Conservation (phyloP, 2,329 filamentous ascomycete genomes). For the Arachnopeziza araneosa region DNA sequence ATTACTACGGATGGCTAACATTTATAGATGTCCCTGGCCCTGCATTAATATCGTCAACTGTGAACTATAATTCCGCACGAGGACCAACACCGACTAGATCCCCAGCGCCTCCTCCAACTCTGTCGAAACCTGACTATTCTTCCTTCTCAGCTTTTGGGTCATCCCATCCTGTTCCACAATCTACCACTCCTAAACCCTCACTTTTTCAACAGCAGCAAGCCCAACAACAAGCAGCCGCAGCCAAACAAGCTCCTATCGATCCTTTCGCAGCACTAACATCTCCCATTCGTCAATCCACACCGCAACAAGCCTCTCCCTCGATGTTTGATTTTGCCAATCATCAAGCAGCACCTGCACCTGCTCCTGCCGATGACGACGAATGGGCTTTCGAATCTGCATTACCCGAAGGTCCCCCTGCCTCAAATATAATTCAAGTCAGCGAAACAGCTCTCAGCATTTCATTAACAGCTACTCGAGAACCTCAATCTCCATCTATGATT, state of each 20-base stretch:
- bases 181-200: constrained; percentile 48
- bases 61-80: constrained; percentile 54
- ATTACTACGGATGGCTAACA: constrained; percentile 21
- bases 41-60: constrained; percentile 57
- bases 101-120: constrained; percentile 19
- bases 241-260: constrained; percentile 45
- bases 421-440: constrained; percentile 58
- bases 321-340: constrained; percentile 36
- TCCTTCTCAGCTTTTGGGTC: constrained; percentile 52
- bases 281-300: constrained; percentile 37
- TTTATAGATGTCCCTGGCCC: constrained; percentile 55
- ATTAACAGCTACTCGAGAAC: constrained; percentile 61
- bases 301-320: constrained; percentile 48
- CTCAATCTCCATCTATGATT: constrained; percentile 41
- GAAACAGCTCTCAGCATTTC: constrained; percentile 67
- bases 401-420: constrained; percentile 49
- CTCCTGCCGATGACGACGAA: constrained; percentile 70
- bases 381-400: constrained; percentile 90
- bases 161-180: constrained; percentile 43
- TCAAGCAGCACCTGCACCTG: constrained; percentile 30
- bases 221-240: constrained; percentile 25
- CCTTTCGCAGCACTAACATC: constrained; percentile 48
- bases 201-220: constrained; percentile 38
- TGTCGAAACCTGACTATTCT: constrained; percentile 38
- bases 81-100: constrained; percentile 38